Percentiles rank a stretch among this genome's conserved stretches.
These are phyloP conservation scores for Pichia rugopelliculosa DNA, from an alignment of 805 yeast species.

Conservation along the genomic window DNA sequence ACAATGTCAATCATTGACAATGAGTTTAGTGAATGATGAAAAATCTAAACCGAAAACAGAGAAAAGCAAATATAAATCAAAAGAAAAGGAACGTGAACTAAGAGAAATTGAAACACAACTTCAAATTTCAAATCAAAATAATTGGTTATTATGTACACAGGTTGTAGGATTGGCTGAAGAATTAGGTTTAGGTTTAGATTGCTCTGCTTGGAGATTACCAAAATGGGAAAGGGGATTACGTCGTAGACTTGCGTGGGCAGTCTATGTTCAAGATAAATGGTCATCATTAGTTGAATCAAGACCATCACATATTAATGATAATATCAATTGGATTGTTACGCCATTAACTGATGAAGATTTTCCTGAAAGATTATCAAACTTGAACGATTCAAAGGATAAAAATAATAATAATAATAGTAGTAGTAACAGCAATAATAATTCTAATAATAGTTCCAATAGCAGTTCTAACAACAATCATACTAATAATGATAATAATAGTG, in stretches of 20 bases:
- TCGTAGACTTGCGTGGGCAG: slow-evolving; percentile 92
- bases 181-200: slow-evolving; percentile 83
- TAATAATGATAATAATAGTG: slow-evolving; percentile 12
- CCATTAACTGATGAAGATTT: slow-evolving; percentile 68
- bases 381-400: slow-evolving; percentile 3
- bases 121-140: slow-evolving; percentile 40
- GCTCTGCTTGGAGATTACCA: slow-evolving; percentile 86
- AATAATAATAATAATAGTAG: neutral
- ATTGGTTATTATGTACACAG: slow-evolving; percentile 82
- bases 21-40: neutral
- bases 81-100: neutral
- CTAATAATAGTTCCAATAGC: neutral
- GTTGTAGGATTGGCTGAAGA: slow-evolving; percentile 87
- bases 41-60: neutral
- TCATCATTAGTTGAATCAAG: slow-evolving; percentile 70
- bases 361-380: slow-evolving; percentile 53
- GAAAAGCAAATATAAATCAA: neutral
- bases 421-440: neutral
- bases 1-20: slow-evolving; percentile 46
- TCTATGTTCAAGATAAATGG: slow-evolving; percentile 90
- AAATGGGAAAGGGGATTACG: slow-evolving; percentile 92
- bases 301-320: slow-evolving; percentile 71
- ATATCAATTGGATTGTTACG: slow-evolving; percentile 73
- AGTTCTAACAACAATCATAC: neutral
- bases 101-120: slow-evolving; percentile 2